These are phyloP conservation scores for Spiraea crenata DNA, from an alignment of 331 rosid species.

Conservation along the genomic window DNA sequence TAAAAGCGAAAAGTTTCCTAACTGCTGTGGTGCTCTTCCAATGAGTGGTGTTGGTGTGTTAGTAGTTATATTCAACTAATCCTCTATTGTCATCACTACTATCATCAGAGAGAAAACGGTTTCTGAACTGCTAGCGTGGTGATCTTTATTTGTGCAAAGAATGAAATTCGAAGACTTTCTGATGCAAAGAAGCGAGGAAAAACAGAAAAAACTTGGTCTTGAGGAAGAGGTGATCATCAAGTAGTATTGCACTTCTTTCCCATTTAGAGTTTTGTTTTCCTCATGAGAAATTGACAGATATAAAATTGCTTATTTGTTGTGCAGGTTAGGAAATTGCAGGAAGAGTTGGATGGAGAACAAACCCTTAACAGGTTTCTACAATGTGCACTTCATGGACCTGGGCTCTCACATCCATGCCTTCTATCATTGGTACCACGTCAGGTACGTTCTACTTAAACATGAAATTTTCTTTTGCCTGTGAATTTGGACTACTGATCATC, in stretches of 20 bases:
- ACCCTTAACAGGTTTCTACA: constrained; percentile 51
- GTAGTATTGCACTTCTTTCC: background rate
- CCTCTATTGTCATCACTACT: too few species aligned
- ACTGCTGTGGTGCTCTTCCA: too few species aligned
- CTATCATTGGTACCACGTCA: constrained; percentile 57
- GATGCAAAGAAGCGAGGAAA: constrained; percentile 50
- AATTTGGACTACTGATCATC: background rate
- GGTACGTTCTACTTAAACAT: constrained; percentile 26
- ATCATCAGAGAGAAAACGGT: too few species aligned
- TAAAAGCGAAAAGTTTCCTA: too few species aligned
- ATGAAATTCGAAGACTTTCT: constrained; percentile 90
- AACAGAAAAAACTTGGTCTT: constrained; percentile 53
- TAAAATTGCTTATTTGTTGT: background rate
- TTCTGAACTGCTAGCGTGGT: background rate
- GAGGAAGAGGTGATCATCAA: constrained; percentile 53
- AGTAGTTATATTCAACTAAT: too few species aligned
- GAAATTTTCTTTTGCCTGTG: background rate
- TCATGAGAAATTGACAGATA: background rate
- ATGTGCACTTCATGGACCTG: constrained; percentile 63
- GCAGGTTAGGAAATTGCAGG: constrained; percentile 65
- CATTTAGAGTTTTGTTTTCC: background rate
- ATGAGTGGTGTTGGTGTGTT: too few species aligned
- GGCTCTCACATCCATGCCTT: constrained; percentile 45
- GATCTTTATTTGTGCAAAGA: background rate
- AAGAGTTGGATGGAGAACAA: constrained; percentile 61